phyloP scores from a whole-genome alignment of 1,139 yeast genomes.

The Kodamaea arcana region DNA sequence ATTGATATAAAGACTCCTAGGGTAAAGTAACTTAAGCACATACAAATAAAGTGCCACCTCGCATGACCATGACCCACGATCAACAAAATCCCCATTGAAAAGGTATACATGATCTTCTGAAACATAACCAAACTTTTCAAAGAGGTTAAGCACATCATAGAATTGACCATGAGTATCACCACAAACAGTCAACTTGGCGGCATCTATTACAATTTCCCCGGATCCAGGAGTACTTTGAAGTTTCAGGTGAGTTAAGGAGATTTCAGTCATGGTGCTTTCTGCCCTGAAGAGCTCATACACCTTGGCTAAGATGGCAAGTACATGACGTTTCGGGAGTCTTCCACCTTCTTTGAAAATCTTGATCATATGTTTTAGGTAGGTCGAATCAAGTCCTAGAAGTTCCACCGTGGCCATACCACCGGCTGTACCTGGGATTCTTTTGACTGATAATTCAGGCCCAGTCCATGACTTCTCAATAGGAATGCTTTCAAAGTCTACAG shows the following conservation, averaged over 20 bases:
- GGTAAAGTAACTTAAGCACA: constrained; percentile 73
- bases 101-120: constrained; percentile 70
- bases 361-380: constrained; percentile 64
- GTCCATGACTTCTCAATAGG: constrained; percentile 56
- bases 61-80: constrained; percentile 97
- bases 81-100: constrained; percentile 97
- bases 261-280: constrained; percentile 77
- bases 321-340: constrained; percentile 72
- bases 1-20: constrained; percentile 69
- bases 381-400: constrained; percentile 34
- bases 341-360: constrained; percentile 69
- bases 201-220: constrained; percentile 22
- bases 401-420: constrained; percentile 14
- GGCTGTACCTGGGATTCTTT: constrained; percentile 17
- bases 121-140: constrained; percentile 65
- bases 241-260: constrained; percentile 41
- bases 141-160: constrained; percentile 80
- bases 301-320: constrained; percentile 74
- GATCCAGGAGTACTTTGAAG: constrained; percentile 17
- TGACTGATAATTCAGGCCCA: constrained; percentile 57
- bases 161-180: constrained; percentile 99
- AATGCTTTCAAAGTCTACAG: constrained; percentile 48
- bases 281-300: constrained; percentile 60
- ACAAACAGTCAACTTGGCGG: constrained; percentile 66
- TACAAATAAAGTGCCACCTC: constrained; percentile 87